Base-by-base conservation (phyloP, 2,329 filamentous ascomycete genomes). In the Fusarium sp. region DNA sequence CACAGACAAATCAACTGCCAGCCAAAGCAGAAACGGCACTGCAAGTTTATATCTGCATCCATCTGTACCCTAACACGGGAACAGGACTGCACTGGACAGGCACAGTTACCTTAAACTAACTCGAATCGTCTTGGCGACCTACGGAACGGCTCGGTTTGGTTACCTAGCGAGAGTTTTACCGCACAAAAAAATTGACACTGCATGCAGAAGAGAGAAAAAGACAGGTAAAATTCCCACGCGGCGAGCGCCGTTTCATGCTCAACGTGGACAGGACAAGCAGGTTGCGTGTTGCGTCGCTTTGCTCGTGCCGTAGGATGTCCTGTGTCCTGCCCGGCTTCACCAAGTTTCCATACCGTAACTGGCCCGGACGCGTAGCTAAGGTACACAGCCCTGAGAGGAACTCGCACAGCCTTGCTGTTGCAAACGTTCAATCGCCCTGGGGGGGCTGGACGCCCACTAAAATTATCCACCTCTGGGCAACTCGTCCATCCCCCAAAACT, bases 381-480 rank as follows among this genome's bases (percentile, higher is more conserved):
- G 71, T 72, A 72, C 63, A 65, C 63, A 74, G 67, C 57, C 71
- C 67, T 72, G 71, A 63, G 35, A 68, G 61, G 57, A 69, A 62
- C 71, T 58, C 56, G 48, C 72, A 74, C 71, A 69, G 71, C 67
- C 70, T 23, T 10, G 32, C 57, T 67, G 39, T 30, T 54, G 35
- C 60, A 59, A 72, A 63, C 39, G 50, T 43, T 43, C 41, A 23
- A 20, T 30, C 58, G 37, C 13, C 20, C 34, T 37, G 27, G 34
- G 35, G 34, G 20, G 56, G 58, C 39, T 43, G 57, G 32, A 30
- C 34, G 30, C 39, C 58, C 68, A 70, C 59, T 65, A 68, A 68
- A 58, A 32, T 59, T 59, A 59, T 59, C 30, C 58, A 50, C 50
- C 50, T 54, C 50, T 54, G 41, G 41, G 41, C 50, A 54, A 48